Evolutionary conservation across 2,329 filamentous ascomycete genomes (phyloP).

Genomic region (Nemania sp.): DNA sequence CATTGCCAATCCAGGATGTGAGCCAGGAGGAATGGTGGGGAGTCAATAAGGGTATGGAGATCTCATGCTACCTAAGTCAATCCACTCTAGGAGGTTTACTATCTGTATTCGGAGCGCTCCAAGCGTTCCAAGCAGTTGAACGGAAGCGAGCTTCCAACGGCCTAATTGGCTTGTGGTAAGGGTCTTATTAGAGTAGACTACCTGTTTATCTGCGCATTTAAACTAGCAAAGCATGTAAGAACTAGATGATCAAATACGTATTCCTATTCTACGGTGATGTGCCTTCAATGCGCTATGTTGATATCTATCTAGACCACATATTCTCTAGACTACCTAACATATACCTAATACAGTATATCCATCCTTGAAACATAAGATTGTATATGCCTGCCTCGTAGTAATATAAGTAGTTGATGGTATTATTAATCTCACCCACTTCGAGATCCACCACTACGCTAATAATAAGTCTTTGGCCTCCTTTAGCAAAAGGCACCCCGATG

Average conservation of each 20-base stretch:
- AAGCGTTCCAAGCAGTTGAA: too few species aligned
- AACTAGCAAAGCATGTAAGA: too few species aligned
- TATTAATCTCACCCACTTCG: background rate
- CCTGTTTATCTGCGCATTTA: background rate
- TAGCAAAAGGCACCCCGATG: background rate
- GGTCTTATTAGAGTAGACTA: background rate
- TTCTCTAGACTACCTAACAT: too few species aligned
- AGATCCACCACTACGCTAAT: constrained; percentile 7
- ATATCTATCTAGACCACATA: too few species aligned
- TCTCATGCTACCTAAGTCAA: background rate
- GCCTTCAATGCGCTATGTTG: too few species aligned
- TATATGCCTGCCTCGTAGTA: too few species aligned
- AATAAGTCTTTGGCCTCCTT: background rate
- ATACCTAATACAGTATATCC: too few species aligned
- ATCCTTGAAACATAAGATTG: too few species aligned
- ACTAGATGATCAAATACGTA: too few species aligned
- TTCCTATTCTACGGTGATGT: too few species aligned
- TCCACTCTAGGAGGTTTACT: background rate
- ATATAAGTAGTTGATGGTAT: too few species aligned
- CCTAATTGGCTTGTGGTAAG: constrained; percentile 9
- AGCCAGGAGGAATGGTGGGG: background rate
- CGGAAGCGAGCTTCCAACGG: background rate
- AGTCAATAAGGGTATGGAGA: background rate
- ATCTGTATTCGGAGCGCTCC: background rate
- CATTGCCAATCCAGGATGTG: constrained; percentile 3